phyloP scores from a whole-genome alignment of 2,329 filamentous ascomycete species.

The Chaetomium sp. region DNA sequence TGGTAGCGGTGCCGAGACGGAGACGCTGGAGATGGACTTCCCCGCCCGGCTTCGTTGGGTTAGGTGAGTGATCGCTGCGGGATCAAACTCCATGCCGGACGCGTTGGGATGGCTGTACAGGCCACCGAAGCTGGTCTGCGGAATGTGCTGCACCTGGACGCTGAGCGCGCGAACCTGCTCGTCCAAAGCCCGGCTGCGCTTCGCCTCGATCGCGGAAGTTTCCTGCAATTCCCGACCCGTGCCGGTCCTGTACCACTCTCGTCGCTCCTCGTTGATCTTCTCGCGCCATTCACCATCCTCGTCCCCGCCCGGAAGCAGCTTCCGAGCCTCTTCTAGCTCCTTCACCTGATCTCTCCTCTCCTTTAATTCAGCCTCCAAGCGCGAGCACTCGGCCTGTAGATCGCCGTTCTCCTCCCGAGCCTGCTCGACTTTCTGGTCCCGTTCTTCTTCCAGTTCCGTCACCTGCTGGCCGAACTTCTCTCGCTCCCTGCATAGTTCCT shows the following conservation, averaged over 20 bases:
- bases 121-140: conserved; percentile 39
- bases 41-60: conserved; percentile 54
- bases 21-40: conserved; percentile 50
- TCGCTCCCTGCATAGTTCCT: conserved; percentile 60
- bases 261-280: conserved; percentile 53
- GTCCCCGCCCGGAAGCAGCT: conserved; percentile 63
- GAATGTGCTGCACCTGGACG: conserved; percentile 49
- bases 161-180: conserved; percentile 51
- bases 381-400: conserved; percentile 65
- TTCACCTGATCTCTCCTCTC: conserved; percentile 72
- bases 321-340: conserved; percentile 70
- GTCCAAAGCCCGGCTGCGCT: conserved; percentile 51
- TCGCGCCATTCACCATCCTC: conserved; percentile 60
- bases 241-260: conserved; percentile 56
- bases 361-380: conserved; percentile 72
- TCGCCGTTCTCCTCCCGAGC: conserved; percentile 59
- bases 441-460: conserved; percentile 52
- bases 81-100: conserved; percentile 53
- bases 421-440: conserved; percentile 54
- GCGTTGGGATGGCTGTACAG: conserved; percentile 51
- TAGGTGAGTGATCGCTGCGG: conserved; percentile 44
- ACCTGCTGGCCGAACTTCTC: conserved; percentile 58
- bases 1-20: conserved; percentile 41
- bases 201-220: conserved; percentile 51
- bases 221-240: conserved; percentile 57